These are phyloP conservation scores for Catunica adiposa DNA, from an alignment of 2,329 filamentous ascomycete genomes.

Conservation along the genomic window DNA sequence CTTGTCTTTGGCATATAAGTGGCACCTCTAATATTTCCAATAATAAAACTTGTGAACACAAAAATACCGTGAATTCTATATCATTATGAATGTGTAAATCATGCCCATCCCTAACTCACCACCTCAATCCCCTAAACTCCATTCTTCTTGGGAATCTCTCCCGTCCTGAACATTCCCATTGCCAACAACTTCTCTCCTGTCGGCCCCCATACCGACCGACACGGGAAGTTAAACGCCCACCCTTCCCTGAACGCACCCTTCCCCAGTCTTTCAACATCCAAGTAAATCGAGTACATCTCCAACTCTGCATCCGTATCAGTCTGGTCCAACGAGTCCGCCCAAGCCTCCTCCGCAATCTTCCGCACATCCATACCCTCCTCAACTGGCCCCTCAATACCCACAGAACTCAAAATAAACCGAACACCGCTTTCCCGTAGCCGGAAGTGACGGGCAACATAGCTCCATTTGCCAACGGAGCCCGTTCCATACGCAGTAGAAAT, in stretches of 20 bases:
- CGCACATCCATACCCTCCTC: constrained; percentile 11
- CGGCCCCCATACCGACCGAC: constrained; percentile 23
- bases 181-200: constrained; percentile 20
- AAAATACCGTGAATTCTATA: background rate
- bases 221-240: constrained; percentile 20
- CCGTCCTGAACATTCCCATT: constrained; percentile 21
- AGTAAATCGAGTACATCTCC: constrained; percentile 18
- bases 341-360: constrained; percentile 14
- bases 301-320: constrained; percentile 11
- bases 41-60: background rate
- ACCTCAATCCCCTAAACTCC: no score
- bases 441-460: constrained; percentile 7
- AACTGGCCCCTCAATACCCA: constrained; percentile 4
- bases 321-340: constrained; percentile 18
- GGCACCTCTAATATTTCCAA: no score
- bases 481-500: constrained; percentile 6
- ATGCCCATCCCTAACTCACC: background rate
- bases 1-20: no score
- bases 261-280: constrained; percentile 21
- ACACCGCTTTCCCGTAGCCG: constrained; percentile 8
- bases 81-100: background rate
- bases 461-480: constrained; percentile 5
- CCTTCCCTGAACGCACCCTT: constrained; percentile 10
- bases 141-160: constrained; percentile 9
- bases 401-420: constrained; percentile 7